Base-by-base conservation (phyloP, 129 eudicot species). In the Rutidosis leptorrhynchoides region DNA sequence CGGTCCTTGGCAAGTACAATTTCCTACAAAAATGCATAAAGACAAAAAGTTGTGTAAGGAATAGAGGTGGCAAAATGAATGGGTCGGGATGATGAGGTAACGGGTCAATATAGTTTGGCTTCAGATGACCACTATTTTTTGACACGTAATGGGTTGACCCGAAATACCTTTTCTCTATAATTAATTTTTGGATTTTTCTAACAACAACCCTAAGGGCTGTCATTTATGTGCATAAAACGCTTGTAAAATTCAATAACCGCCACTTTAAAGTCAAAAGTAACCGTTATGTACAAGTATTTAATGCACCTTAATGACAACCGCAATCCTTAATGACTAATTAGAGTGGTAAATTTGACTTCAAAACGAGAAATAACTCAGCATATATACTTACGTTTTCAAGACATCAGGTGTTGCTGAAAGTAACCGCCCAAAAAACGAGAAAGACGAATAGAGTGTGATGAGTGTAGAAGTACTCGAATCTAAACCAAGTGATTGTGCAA, bases 381-480 rank as follows among this genome's bases (percentile, higher is more conserved):
- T 45, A n/a, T 27, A 25, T 30, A 72, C 95, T 85, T 80, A 88
- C 96, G 69, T 73, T 54, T 86, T 74, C 25, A 88, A 40, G 69
- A 79, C 74, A 53, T 92, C 98, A 0, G 98, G 98, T 40, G 81
- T 70, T 33, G 98, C 95, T 30, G 98, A 85, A 67, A 85, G 96
- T 77, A 92, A 78, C 60, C 98, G 90, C 24, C 98, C 96, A 9
- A 88, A 92, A 83, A 92, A 92, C 7, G 96, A 92, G 73, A 88
- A 88, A 0, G 98, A 69, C 1, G 96, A 88, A 77, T 92, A 92
- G 40, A 92, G 58, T 1, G 96, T 88, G 56, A 89, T 79, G 51
- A 83, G 82, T 15, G 78, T 78, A 4, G 87, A 77, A 19, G 84
- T 89, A 53, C 77, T 71, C 3, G 79, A 74, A 24, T 58, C 32